Base-by-base conservation (phyloP, 73 alveolate genomes). In the Paramecium caudatum region DNA sequence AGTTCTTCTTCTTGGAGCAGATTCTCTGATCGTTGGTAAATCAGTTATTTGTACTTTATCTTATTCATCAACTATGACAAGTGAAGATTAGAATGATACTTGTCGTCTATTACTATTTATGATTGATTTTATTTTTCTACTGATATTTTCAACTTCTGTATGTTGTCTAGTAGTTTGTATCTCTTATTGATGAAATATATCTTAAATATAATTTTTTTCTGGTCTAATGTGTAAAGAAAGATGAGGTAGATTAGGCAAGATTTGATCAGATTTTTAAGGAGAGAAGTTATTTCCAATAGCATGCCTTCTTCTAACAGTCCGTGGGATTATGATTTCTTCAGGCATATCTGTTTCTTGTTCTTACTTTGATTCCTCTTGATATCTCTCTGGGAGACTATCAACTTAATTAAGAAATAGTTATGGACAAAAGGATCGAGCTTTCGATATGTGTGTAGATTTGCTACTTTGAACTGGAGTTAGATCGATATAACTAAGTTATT, bases 61-160 rank as follows among this genome's bases (percentile, higher is more conserved):
- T 9, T 49, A 13, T 49, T 49, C 19, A 49, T 49, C 70, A 49
- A 49, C 39, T 21, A 49, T 49, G 9, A 49, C 41, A 49, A 21
- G 70, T 21, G 70, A 49, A 0, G 70, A 1, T 49, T 13, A 49
- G 25, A 49, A 49, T 21, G 70, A 21, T 6, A 49, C 70, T 19
- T 49, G 25, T 49, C 70, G 19, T 36, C 25, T 49, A 49, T 49
- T 49, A 49, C 41, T 49, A 16, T 49, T 49, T n/a, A 49, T n/a
- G 70, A 49, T 49, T 49, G 70, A 49, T 36, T 49, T 49, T 15
- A 49, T 49, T 49, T 49, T 49, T 3, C 70, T 32, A 7, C 25
- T 49, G 5, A 49, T 49, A 9, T 12, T 4, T 36, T 17, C 70
- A 49, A 49, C 39, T 3, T 49, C 70, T 16, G 70, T 49, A 49